A percentile compares a stretch with the other conserved stretches of the same genome.
Evolutionary conservation across 176 grass and related monocot species (phyloP).

Genomic region (Saccharum officinarum): DNA sequence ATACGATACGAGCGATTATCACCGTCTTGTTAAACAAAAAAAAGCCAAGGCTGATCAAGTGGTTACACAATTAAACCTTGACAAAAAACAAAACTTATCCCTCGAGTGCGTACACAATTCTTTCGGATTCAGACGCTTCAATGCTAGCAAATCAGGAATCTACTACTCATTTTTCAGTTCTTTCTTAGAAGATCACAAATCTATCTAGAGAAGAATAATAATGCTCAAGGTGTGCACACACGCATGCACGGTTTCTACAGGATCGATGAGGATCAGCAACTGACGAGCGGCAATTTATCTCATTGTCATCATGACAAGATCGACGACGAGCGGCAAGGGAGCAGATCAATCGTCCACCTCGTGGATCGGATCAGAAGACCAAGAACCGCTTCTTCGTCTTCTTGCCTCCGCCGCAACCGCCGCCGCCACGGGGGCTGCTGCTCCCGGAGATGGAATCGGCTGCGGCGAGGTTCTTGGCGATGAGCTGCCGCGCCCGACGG

Average conservation of each 20-base stretch:
- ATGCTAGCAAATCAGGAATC: too few species aligned
- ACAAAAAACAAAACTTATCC: too few species aligned
- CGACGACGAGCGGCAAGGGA: neutral
- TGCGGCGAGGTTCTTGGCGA: constrained; percentile 80
- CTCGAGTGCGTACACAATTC: neutral
- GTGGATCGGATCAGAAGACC: constrained; percentile 34
- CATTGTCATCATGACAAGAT: neutral
- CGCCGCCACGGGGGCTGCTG: neutral
- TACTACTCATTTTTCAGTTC: too few species aligned
- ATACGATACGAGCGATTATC: neutral
- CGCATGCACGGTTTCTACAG: too few species aligned
- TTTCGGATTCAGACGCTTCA: neutral
- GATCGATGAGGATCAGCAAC: neutral
- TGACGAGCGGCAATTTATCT: neutral
- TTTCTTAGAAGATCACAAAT: neutral
- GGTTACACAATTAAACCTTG: neutral
- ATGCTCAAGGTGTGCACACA: too few species aligned
- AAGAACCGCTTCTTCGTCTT: constrained; percentile 44
- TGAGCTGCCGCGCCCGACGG: constrained; percentile 62
- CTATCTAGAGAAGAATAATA: too few species aligned
- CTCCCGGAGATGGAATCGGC: constrained; percentile 36
- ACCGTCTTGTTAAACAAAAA: neutral
- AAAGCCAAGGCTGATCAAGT: neutral
- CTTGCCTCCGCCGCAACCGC: neutral
- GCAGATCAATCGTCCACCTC: neutral